Evolutionary conservation across 306 rosid species (phyloP).

Genomic region (Biancaea sappan): DNA sequence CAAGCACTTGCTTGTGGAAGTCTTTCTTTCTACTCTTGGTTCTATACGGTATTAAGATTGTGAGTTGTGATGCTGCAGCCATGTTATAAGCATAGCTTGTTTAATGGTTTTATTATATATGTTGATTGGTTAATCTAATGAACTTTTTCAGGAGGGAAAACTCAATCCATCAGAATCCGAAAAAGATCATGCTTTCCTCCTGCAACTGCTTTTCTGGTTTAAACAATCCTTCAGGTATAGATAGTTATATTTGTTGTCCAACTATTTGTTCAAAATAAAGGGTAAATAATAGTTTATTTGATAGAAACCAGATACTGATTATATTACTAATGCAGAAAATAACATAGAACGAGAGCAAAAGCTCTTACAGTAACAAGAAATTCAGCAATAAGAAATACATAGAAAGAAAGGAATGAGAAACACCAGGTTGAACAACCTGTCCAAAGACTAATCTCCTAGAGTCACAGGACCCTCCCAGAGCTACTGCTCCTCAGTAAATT

Average conservation of each 20-base stretch:
- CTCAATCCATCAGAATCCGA: slow-evolving; percentile 67
- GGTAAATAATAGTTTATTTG: neutral
- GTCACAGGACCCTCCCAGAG: too few relatives aligned
- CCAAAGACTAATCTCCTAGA: too few relatives aligned
- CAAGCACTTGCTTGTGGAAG: slow-evolving; percentile 1
- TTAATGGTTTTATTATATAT: slow-evolving; percentile 22
- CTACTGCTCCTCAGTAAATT: too few relatives aligned
- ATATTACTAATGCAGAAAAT: too few relatives aligned
- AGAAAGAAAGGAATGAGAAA: too few relatives aligned
- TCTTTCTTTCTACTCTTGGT: slow-evolving; percentile 4
- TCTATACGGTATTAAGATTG: slow-evolving; percentile 2
- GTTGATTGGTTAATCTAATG: slow-evolving; percentile 35
- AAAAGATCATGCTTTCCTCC: slow-evolving; percentile 80
- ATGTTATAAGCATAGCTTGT: slow-evolving; percentile 13
- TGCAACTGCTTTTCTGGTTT: slow-evolving; percentile 97
- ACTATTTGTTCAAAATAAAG: slow-evolving; percentile 9
- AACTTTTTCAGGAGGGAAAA: slow-evolving; percentile 77
- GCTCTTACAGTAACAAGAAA: too few relatives aligned
- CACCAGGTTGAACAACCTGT: too few relatives aligned
- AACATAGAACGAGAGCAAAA: too few relatives aligned
- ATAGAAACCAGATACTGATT: too few relatives aligned
- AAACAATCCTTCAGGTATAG: slow-evolving; percentile 84
- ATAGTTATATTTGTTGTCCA: slow-evolving; percentile 23
- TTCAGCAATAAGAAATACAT: too few relatives aligned
- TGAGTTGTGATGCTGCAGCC: slow-evolving; percentile 28